phyloP scores from a whole-genome alignment of 1,284 basidiomycete genomes.

The Rhodotorula sp. region DNA sequence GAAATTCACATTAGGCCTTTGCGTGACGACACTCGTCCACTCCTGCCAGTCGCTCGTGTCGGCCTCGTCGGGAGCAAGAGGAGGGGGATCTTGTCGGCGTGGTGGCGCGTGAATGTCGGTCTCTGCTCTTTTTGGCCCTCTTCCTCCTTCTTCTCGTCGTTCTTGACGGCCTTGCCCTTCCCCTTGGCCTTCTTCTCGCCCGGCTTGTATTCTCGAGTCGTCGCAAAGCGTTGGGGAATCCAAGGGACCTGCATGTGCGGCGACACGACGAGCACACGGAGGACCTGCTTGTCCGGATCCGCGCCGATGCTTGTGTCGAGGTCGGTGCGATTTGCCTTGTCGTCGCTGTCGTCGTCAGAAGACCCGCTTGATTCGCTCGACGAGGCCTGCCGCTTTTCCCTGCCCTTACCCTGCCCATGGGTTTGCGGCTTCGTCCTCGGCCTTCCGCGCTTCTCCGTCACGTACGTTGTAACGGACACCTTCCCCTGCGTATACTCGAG shows the following conservation, averaged over 20 bases:
- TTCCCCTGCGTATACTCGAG: background rate
- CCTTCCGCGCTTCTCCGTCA: background rate
- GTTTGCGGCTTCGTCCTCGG: background rate
- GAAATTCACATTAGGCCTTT: background rate
- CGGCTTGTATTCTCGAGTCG: background rate
- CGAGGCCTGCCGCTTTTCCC: background rate
- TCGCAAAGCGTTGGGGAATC: background rate
- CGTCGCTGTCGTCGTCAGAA: background rate
- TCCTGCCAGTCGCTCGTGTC: background rate
- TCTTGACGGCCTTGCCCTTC: too few species aligned
- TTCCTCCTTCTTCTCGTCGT: background rate
- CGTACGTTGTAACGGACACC: background rate
- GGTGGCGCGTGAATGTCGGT: background rate
- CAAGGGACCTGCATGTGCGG: background rate
- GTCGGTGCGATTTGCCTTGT: background rate
- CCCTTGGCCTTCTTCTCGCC: background rate
- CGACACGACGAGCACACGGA: background rate
- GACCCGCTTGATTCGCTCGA: background rate
- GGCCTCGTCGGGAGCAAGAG: background rate
- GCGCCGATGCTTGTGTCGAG: background rate
- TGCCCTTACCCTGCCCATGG: background rate
- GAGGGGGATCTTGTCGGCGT: background rate
- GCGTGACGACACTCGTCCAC: background rate
- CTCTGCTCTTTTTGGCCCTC: background rate
- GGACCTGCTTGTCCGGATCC: background rate